Base-by-base conservation (phyloP, 1,139 yeast species). In the Trichomonascaceae sp. region DNA sequence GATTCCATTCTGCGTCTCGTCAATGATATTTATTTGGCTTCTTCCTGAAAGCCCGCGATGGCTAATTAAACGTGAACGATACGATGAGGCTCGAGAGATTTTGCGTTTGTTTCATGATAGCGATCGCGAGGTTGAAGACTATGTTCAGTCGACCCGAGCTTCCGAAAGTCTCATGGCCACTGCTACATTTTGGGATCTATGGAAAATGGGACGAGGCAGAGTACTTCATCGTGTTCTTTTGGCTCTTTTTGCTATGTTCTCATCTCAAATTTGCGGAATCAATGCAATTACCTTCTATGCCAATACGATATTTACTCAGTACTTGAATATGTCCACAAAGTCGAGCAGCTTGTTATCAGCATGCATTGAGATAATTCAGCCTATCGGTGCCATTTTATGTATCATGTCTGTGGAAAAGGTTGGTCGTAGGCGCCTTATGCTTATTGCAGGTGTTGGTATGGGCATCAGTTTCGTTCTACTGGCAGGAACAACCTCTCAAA, bases 21-120 rank as follows among this genome's bases (percentile, higher is more conserved):
- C 57, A 7, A 56, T 60, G 55, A 30, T 51, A 12, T 44, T 56
- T 41, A 61, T 62, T 32, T 65, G 80, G 53, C 69, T 75, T 60
- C 74, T 83, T 70, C 88, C 89, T 30, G 90, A 85, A 65, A 80
- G 87, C 12, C 89, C 90, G 56, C 78, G 89, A 72, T 84, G 77
- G 73, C 69, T 77, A 47, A 63, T 76, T 49, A 67, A 70, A 55
- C 63, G 63, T 51, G 75, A 73, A 13, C 65, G 75, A 57, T 55
- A 66, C 13, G 71, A 70, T 2, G 84, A 81, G 56, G 85, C 85
- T 1, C 69, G 74, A 59, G 66, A 64, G 32, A 74, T 79, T 32
- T 70, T 81, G 54, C 73, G 80, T 17, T 74, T 54, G 17, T 54
- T 60, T 45, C 55, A 58, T 50, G 63, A 61, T 10, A 52, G 57